Evolutionary conservation across 768 basidiomycete genomes (phyloP).

Genomic region (Podaxis sp.): DNA sequence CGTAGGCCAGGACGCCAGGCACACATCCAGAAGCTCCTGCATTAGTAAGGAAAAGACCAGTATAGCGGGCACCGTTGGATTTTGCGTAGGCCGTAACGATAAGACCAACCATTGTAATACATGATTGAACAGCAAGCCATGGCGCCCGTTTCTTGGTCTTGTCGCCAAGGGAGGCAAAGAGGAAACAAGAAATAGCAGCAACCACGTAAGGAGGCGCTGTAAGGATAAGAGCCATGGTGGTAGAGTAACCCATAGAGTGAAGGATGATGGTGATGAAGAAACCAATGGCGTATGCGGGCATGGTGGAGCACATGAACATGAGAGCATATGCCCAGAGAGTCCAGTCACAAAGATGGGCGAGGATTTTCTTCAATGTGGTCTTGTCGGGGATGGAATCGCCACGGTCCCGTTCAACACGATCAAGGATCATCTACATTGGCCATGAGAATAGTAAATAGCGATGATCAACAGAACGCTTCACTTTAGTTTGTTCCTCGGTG

Average conservation of each 20-base stretch:
- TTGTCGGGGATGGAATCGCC: conserved; percentile 32
- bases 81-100: conserved; percentile 25
- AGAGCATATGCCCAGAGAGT: conserved; percentile 32
- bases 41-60: conserved; percentile 32
- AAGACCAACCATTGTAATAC: conserved; percentile 30
- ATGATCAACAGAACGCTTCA: conserved; percentile 7
- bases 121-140: conserved; percentile 27
- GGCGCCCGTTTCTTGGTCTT: conserved; percentile 28
- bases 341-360: conserved; percentile 32
- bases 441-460: background rate
- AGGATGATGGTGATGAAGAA: conserved; percentile 33
- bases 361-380: conserved; percentile 25
- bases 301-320: conserved; percentile 33
- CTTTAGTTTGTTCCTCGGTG: conserved; percentile 29
- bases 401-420: conserved; percentile 32
- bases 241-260: conserved; percentile 28
- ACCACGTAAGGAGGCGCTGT: conserved; percentile 31
- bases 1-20: conserved; percentile 34
- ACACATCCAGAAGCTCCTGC: conserved; percentile 31
- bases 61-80: conserved; percentile 26
- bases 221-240: conserved; percentile 25
- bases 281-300: conserved; percentile 33
- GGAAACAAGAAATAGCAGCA: conserved; percentile 28
- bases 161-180: conserved; percentile 35
- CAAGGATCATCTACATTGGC: conserved; percentile 20